These are phyloP conservation scores for Yamadazyma trypodendri DNA, from an alignment of 1,139 yeast species.

Conservation along the genomic window DNA sequence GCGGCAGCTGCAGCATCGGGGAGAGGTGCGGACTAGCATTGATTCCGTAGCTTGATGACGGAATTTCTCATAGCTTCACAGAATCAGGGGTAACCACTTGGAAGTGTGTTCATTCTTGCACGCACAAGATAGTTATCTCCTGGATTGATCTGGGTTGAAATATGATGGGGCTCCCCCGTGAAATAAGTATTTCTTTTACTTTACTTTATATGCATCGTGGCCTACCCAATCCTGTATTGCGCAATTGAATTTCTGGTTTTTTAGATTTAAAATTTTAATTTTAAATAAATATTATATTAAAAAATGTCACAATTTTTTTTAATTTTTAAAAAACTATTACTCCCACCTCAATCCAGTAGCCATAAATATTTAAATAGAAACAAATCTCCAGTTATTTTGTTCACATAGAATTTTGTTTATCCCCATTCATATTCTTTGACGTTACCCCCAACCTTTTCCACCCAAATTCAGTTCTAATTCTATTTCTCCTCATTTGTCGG, in stretches of 20 bases:
- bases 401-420: background rate
- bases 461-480: background rate
- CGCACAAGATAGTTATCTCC: too few relatives aligned
- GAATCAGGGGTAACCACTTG: too few relatives aligned
- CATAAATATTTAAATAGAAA: conserved; percentile 4
- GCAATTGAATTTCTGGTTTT: background rate
- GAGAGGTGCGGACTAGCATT: background rate
- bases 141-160: too few relatives aligned
- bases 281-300: background rate
- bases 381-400: conserved; percentile 1
- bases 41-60: background rate
- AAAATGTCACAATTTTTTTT: conserved; percentile 1
- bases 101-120: too few relatives aligned
- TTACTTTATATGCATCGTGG: too few relatives aligned
- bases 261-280: background rate
- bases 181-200: background rate
- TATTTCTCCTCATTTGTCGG: too few relatives aligned
- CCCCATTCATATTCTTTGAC: background rate
- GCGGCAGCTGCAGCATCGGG: background rate
- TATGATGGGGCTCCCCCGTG: too few relatives aligned
- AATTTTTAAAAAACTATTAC: background rate
- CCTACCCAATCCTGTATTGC: background rate
- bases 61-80: too few relatives aligned
- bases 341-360: background rate
- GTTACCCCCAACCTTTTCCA: too few relatives aligned